Conservation (phyloP, 805 yeast species). For the Cyberlindnera suaveolens region DNA sequence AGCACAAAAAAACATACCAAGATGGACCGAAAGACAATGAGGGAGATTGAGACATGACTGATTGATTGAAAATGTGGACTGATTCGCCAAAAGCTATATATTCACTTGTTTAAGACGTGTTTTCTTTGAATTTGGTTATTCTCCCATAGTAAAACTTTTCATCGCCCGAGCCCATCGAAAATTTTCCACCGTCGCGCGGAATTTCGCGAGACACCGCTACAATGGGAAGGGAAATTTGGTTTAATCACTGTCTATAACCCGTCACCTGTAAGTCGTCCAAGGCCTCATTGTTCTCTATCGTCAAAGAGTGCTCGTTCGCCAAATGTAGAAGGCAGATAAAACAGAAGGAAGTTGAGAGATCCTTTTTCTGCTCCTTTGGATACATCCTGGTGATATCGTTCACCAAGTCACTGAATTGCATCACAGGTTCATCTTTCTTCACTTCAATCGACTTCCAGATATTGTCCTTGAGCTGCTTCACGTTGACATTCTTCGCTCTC, state of each 20-base stretch:
- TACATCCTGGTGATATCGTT: constrained; percentile 46
- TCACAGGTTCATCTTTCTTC: constrained; percentile 5
- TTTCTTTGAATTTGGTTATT: too few relatives aligned
- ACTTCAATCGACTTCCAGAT: constrained; percentile 54
- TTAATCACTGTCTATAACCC: background rate
- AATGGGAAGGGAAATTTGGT: too few relatives aligned
- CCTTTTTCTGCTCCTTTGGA: constrained; percentile 48
- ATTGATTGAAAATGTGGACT: background rate
- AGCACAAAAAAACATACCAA: constrained; percentile 6
- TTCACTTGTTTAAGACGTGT: too few relatives aligned
- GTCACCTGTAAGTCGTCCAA: constrained; percentile 13
- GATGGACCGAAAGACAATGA: constrained; percentile 16
- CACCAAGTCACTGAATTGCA: constrained; percentile 41
- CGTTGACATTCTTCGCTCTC: constrained; percentile 75
- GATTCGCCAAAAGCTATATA: too few relatives aligned
- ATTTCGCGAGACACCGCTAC: too few relatives aligned
- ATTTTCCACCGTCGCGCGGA: background rate
- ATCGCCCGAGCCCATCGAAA: background rate
- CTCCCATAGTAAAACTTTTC: too few relatives aligned
- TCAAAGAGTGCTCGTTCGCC: constrained; percentile 79
- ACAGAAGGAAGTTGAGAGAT: constrained; percentile 78
- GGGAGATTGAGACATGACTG: constrained; percentile 25
- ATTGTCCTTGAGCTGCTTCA: constrained; percentile 64
- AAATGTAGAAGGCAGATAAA: constrained; percentile 79
- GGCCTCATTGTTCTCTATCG: constrained; percentile 28